Conservation (phyloP, 2,329 filamentous ascomycete species). For the Waltergamsia citrina region DNA sequence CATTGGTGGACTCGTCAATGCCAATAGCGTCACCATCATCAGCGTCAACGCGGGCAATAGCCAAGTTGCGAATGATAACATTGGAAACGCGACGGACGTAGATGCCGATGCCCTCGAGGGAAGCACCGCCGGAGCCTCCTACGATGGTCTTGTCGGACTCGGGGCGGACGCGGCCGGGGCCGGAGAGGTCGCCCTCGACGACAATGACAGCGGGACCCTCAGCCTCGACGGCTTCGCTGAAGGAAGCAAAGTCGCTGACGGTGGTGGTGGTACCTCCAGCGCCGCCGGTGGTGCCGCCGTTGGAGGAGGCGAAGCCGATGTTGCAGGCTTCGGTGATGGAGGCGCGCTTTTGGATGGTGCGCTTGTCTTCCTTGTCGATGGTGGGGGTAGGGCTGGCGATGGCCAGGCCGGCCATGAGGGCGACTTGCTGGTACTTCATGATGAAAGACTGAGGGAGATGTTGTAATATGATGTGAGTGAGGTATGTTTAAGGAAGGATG, state of each 20-base stretch:
- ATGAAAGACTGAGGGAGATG: conserved; percentile 5
- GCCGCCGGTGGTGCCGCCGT: conserved; percentile 22
- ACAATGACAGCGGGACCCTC: conserved; percentile 18
- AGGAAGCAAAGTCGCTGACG: conserved; percentile 13
- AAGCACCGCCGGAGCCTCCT: conserved; percentile 17
- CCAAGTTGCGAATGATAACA: conserved; percentile 54
- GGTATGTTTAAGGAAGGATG: background rate
- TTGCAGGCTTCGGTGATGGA: conserved; percentile 23
- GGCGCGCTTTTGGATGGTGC: conserved; percentile 21
- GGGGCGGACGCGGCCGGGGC: conserved; percentile 17
- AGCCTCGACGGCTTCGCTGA: conserved; percentile 15
- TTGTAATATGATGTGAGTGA: background rate
- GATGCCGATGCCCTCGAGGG: conserved; percentile 32
- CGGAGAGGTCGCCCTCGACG: conserved; percentile 15
- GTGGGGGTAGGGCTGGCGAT: conserved; percentile 19
- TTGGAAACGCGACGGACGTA: conserved; percentile 40
- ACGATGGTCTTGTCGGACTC: conserved; percentile 33
- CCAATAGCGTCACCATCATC: conserved; percentile 49
- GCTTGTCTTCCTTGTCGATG: conserved; percentile 11
- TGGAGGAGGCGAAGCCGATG: conserved; percentile 23
- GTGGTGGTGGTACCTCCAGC: conserved; percentile 17
- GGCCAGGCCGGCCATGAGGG: conserved; percentile 18
- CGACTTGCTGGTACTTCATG: conserved; percentile 22
- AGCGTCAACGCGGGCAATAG: conserved; percentile 48
- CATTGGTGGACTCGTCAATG: conserved; percentile 45